Evolutionary conservation across 2,329 filamentous ascomycete species (phyloP).

Genomic region (Fusarium fujikuroi): DNA sequence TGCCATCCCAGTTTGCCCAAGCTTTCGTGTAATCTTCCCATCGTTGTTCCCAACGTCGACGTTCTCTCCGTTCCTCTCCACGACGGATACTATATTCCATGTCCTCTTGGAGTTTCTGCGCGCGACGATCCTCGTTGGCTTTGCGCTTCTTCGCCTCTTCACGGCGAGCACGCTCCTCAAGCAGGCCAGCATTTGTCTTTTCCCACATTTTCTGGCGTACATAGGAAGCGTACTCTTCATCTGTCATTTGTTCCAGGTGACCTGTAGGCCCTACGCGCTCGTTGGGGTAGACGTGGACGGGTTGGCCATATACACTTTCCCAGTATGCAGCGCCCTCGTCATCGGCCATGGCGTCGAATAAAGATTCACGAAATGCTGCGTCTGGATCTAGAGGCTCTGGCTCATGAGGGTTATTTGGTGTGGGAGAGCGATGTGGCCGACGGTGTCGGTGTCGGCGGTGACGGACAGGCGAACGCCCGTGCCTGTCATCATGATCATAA

Average conservation of each 20-base stretch:
- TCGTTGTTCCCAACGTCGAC: slow-evolving; percentile 64
- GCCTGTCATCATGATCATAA: slow-evolving; percentile 39
- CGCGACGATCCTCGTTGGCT: slow-evolving; percentile 61
- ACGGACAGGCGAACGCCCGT: slow-evolving; percentile 38
- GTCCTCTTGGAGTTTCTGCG: slow-evolving; percentile 65
- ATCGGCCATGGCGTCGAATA: slow-evolving; percentile 97
- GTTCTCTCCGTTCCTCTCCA: slow-evolving; percentile 70
- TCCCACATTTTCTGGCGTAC: slow-evolving; percentile 96
- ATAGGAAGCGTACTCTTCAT: slow-evolving; percentile 90
- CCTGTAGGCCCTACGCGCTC: slow-evolving; percentile 57
- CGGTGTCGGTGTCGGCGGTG: slow-evolving; percentile 49
- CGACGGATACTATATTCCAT: slow-evolving; percentile 76
- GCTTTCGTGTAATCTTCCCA: slow-evolving; percentile 73
- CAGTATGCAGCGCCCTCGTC: slow-evolving; percentile 96
- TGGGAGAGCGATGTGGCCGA: slow-evolving; percentile 55
- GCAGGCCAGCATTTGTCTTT: slow-evolving; percentile 84
- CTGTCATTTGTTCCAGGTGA: slow-evolving; percentile 84
- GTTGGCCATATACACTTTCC: slow-evolving; percentile 96
- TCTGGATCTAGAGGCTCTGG: slow-evolving; percentile 70
- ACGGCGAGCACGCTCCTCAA: slow-evolving; percentile 77
- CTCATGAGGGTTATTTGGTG: slow-evolving; percentile 60
- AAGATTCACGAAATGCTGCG: slow-evolving; percentile 86
- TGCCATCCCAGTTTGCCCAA: slow-evolving; percentile 69
- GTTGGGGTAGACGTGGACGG: slow-evolving; percentile 81
- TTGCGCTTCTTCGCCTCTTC: slow-evolving; percentile 64